Percentiles rank a stretch among this genome's conserved stretches.
Evolutionary conservation across 1,139 yeast species (phyloP).

Genomic region (Groenewaldozyma sp.): DNA sequence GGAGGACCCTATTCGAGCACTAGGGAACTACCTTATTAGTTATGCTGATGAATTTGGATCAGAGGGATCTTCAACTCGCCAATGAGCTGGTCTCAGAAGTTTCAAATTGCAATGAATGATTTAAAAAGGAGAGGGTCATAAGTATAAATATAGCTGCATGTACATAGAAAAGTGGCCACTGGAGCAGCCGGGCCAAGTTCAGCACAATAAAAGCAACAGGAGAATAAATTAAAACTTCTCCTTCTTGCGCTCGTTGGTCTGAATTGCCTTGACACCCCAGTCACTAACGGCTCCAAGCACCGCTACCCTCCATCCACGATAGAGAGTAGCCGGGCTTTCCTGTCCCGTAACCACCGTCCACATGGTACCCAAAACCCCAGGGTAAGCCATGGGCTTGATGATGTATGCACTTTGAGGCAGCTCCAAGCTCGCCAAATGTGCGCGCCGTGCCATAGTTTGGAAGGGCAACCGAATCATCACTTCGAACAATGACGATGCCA

Average conservation of each 20-base stretch:
- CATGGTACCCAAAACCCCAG: slow-evolving; percentile 43
- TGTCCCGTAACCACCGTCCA: slow-evolving; percentile 39
- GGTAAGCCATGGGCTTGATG: slow-evolving; percentile 32
- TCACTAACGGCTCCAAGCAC: slow-evolving; percentile 68
- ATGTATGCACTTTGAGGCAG: slow-evolving; percentile 22
- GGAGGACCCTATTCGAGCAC: slow-evolving; percentile 54
- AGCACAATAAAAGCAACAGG: too few species aligned
- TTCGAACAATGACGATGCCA: slow-evolving; percentile 54
- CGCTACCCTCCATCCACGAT: slow-evolving; percentile 91
- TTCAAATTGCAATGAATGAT: too few species aligned
- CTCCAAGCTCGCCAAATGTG: slow-evolving; percentile 58
- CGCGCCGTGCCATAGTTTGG: slow-evolving; percentile 76
- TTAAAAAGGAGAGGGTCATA: too few species aligned
- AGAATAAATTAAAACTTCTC: slow-evolving; percentile 19
- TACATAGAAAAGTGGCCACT: too few species aligned
- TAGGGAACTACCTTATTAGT: slow-evolving; percentile 62
- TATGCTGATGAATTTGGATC: slow-evolving; percentile 13
- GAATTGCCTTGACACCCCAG: slow-evolving; percentile 69
- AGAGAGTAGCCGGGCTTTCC: slow-evolving; percentile 39
- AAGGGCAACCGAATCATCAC: slow-evolving; percentile 73
- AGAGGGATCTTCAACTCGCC: too few species aligned
- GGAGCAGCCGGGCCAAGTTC: too few species aligned
- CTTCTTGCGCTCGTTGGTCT: slow-evolving; percentile 37
- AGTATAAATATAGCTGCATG: too few species aligned
- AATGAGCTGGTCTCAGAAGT: too few species aligned